Conservation (phyloP, 352 stramenopile species). For the Phytophthora crassamura region DNA sequence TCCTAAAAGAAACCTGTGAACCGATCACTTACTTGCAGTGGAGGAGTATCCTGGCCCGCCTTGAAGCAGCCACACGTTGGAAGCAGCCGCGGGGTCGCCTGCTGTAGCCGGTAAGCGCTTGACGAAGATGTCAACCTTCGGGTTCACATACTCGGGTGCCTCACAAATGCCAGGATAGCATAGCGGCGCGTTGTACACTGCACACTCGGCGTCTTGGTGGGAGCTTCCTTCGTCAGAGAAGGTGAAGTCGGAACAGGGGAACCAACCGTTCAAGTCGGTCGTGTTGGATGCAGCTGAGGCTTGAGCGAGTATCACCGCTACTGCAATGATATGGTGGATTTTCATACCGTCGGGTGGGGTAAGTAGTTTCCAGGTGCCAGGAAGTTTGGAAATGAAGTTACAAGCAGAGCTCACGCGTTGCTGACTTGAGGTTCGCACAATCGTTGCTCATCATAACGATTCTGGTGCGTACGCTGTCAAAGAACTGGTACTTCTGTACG, state of each 20-base stretch:
- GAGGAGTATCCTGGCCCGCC: slow-evolving; percentile 44
- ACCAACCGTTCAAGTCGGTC: slow-evolving; percentile 33
- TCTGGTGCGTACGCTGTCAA: too few species aligned
- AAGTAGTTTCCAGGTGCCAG: not conserved
- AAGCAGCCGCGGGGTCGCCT: slow-evolving; percentile 2
- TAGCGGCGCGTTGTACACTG: slow-evolving; percentile 42
- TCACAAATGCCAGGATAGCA: slow-evolving; percentile 44
- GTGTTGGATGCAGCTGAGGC: slow-evolving; percentile 2
- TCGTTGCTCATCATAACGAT: too few species aligned
- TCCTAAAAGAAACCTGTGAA: too few species aligned
- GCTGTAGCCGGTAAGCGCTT: slow-evolving; percentile 21
- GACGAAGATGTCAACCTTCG: too few species aligned
- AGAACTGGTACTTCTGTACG: too few species aligned
- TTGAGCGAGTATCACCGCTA: not conserved
- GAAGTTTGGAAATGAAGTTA: not conserved
- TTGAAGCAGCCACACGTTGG: slow-evolving; percentile 52
- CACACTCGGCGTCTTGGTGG: slow-evolving; percentile 35
- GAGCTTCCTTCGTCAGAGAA: slow-evolving; percentile 16
- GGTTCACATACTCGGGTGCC: slow-evolving; percentile 6
- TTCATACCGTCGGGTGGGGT: not conserved
- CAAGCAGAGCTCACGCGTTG: too few species aligned
- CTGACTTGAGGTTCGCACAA: too few species aligned
- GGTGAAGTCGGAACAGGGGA: slow-evolving; percentile 27
- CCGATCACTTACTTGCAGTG: slow-evolving; percentile 43
- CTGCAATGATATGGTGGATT: not conserved